Base-by-base conservation (phyloP, 768 basidiomycete species). In the Tulasnella sp. region DNA sequence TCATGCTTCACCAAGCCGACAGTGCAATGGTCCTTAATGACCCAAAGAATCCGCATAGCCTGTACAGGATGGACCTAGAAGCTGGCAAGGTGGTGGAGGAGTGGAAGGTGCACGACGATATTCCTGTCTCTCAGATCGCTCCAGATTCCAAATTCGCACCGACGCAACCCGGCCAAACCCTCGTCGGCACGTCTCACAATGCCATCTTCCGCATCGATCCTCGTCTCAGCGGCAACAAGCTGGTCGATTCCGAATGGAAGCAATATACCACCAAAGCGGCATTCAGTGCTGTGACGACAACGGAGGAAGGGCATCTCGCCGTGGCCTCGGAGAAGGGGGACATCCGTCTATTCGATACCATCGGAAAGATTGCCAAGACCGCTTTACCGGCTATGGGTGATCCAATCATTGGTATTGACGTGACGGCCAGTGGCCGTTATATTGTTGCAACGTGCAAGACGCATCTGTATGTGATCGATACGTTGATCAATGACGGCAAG, bases 281-380 rank as follows among this genome's bases (percentile, higher is more conserved):
- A 83, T 99, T 99, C 84, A 98, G 95, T 0, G 92, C 94, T 11
- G 90, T 98, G 44, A 87, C 93, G 15, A 99, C 98, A 4, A 99
- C 97, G 18, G 91, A 90, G 46, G 84, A 85, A 23, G 97, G 97
- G 18, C 91, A 92, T 83, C 86, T 99, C 79, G 98, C 96, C 9
- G 93, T 99, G 15, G 96, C 94, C 46, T 96, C 94, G 81, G 92
- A 94, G 83, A 99, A 99, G 86, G 98, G 98, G 76, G 98, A 99
- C 83, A 93, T 99, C 81, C 88, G 96, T 51, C 86, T 99, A 77
- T 99, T 96, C 81, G 98, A 99, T 84, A 88, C 92, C 70, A 92
- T 99, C 80, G 98, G 98, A 67, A 99, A 99, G 89, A 99, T 95
- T 82, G 98, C 98, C 39, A 99, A 99, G 90, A 99, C 98, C 15